A percentile compares a stretch with the other conserved stretches of the same genome.
Evolutionary conservation across 208 protist genomes (phyloP).

Genomic region (Acanthamoeba divionensis): DNA sequence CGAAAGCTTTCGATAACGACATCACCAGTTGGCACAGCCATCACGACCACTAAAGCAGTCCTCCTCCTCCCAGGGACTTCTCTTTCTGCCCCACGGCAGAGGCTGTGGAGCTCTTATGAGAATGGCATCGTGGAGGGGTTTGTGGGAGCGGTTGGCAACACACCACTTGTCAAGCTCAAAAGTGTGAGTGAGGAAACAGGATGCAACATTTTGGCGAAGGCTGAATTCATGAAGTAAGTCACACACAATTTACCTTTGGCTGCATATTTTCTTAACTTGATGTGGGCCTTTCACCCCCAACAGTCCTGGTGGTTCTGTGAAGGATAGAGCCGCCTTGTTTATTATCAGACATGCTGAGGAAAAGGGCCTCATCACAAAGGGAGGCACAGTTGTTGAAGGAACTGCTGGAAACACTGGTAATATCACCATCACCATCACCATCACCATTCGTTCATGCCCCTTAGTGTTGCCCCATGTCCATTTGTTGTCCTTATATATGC

Average conservation of each 20-base stretch:
- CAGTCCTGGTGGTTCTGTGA: conserved; percentile 70
- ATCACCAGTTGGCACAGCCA: too few relatives aligned
- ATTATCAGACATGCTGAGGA: conserved; percentile 74
- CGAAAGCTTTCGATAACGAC: too few relatives aligned
- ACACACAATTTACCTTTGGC: too few relatives aligned
- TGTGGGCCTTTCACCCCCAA: too few relatives aligned
- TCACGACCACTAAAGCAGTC: too few relatives aligned
- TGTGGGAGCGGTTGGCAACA: conserved; percentile 52
- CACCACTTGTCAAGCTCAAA: conserved; percentile 50
- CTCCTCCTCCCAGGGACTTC: too few relatives aligned
- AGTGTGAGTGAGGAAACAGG: conserved; percentile 46
- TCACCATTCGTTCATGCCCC: too few relatives aligned
- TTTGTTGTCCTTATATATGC: too few relatives aligned
- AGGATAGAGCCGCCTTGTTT: conserved; percentile 71
- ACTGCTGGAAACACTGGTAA: conserved; percentile 63
- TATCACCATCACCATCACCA: background rate
- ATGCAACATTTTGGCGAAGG: conserved; percentile 69
- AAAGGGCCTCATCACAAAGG: conserved; percentile 54
- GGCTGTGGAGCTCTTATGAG: background rate
- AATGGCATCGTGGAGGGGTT: conserved; percentile 47
- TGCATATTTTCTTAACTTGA: background rate
- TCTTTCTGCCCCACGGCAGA: too few relatives aligned
- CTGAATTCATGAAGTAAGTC: conserved; percentile 64
- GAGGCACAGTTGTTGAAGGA: conserved; percentile 73
- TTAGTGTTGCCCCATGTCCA: too few relatives aligned